Evolutionary conservation across 1,284 basidiomycete genomes (phyloP), one percentile per base, ranked within the genome.

Genomic region (Malassezia arunalokei): DNA sequence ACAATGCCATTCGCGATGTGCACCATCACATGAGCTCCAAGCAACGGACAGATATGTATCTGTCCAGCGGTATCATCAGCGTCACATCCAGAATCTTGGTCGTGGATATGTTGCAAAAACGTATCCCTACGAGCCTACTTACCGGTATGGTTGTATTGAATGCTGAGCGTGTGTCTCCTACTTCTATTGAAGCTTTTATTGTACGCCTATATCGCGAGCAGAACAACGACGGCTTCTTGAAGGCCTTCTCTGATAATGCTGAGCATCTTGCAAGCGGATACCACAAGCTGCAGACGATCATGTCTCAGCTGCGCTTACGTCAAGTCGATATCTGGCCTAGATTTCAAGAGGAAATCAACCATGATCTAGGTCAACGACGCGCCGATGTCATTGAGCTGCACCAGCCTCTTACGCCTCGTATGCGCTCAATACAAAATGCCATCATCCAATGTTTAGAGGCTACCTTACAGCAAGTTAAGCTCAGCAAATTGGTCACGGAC

Each of bases 211-310:
- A 60, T 48, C 57, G 69, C 1, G 43, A 53, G 45, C 32, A 39
- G 24, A 40, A 52, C 24, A 42, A 50, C 43, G 79, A 78, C 5
- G 92, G 91, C 1, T 99, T 96, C 73, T 76, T 95, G 58, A 96
- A 98, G 74, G 94, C 90, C 0, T 96, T 98, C 70, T 89, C 89
- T 0, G 92, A 96, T 72, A 84, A 95, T 63, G 89, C 92, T 0
- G 92, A 98, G 71, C 82, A 85, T 55, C 94, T 98, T 58, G 89
- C 86, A 0, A 86, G 83, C 60, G 91, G 91, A 0, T 76, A 96
- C 67, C 88, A 85, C 1, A 91, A 92, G 0, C 76, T 99, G 15
- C 86, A 86, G 66, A 89, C 85, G 43, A 86, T 94, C 56, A 83
- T 98, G 78, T 86, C 89, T 59, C 89, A 94, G 71, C 79, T 98